Evolutionary conservation across 768 basidiomycete species (phyloP).

Genomic region (Mycena rebaudengoi): DNA sequence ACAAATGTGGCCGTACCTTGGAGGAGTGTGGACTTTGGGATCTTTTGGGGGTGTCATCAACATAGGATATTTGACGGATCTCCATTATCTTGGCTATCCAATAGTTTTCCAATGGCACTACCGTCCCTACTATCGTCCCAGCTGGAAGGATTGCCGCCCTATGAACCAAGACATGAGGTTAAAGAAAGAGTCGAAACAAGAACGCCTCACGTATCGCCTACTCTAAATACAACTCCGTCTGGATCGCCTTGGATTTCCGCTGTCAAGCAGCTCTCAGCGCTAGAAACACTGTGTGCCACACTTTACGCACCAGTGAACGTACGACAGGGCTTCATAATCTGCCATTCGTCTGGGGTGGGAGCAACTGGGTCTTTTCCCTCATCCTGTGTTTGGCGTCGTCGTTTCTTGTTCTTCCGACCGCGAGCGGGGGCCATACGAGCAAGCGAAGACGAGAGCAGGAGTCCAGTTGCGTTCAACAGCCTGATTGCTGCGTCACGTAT

Average conservation of each 20-base stretch:
- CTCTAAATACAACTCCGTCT: neutral
- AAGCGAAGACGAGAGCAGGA: no score
- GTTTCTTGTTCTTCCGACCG: constrained; percentile 7
- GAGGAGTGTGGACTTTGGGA: neutral
- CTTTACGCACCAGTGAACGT: constrained; percentile 4
- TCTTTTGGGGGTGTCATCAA: neutral
- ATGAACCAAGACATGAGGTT: neutral
- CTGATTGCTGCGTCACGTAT: no score
- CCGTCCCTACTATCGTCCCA: neutral
- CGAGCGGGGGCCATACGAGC: no score
- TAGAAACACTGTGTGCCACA: no score
- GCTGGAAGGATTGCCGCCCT: constrained; percentile 16
- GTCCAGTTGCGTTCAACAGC: no score
- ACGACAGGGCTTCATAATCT: neutral
- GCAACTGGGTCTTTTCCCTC: neutral
- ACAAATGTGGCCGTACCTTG: neutral
- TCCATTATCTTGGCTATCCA: constrained; percentile 16
- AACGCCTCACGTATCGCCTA: constrained; percentile 12
- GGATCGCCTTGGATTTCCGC: constrained; percentile 5
- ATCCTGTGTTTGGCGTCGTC: neutral
- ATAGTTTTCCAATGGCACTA: neutral
- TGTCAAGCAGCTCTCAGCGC: no score
- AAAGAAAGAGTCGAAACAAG: no score
- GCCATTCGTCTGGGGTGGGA: constrained; percentile 8
- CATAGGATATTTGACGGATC: neutral